phyloP scores from a whole-genome alignment of 306 rosid genomes.

The Morella rubra region DNA sequence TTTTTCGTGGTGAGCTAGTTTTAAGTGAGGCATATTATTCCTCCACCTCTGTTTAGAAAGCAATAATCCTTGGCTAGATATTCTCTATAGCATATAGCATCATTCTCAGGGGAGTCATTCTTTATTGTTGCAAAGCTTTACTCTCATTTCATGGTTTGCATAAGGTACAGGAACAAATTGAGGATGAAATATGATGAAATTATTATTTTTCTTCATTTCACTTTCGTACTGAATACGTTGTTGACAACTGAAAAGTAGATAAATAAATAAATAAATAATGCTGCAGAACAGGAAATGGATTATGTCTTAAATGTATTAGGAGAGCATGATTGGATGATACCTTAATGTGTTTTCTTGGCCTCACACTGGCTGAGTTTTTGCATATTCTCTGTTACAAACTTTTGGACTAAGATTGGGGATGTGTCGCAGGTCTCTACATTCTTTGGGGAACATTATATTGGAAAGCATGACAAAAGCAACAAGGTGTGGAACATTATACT shows the following conservation, averaged over 20 bases:
- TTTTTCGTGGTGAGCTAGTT: background rate
- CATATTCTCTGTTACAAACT: background rate
- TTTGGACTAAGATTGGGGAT: conserved; percentile 16
- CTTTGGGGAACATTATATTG: conserved; percentile 36
- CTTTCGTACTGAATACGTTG: too few species aligned
- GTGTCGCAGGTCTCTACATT: conserved; percentile 43
- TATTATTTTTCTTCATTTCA: too few species aligned
- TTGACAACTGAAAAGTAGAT: too few species aligned
- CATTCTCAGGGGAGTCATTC: background rate
- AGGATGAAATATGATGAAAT: too few species aligned
- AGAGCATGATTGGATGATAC: conserved; percentile 1
- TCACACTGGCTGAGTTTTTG: background rate
- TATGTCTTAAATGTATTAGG: background rate
- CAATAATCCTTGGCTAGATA: background rate
- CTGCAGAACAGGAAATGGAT: background rate
- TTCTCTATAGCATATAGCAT: background rate
- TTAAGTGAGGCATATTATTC: background rate
- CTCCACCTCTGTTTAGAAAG: conserved; percentile 2
- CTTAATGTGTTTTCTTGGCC: background rate
- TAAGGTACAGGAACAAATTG: background rate
- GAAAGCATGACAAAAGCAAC: conserved; percentile 11
- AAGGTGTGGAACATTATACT: background rate
- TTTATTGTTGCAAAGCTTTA: background rate
- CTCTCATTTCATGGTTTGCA: background rate
- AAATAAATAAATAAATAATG: background rate